Evolutionary conservation across 2,329 filamentous ascomycete genomes (phyloP), one percentile per base, ranked within the genome.

Genomic region (Pyricularia sp.): DNA sequence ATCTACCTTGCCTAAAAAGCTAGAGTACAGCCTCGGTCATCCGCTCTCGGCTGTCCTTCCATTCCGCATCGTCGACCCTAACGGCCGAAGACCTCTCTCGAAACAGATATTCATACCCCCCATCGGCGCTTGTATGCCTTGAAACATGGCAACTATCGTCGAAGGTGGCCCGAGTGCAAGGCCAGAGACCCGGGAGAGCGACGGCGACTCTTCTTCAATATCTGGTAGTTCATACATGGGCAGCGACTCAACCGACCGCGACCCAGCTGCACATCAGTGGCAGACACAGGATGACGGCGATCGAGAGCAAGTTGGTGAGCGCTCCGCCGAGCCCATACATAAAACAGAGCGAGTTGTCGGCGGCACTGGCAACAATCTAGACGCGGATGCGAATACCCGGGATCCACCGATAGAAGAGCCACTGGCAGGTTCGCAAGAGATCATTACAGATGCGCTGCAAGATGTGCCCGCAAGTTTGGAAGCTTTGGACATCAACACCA

Each of bases 161-260:
- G 67, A 69, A 65, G 42, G 36, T 65, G 61, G 50, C 64, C 68
- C 33, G 66, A 30, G 59, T 55, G 30, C 61, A n/a, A 25, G 26
- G 25, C 42, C 59, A 58, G 50, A 59, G 11, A 36, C 17, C 14
- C 28, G 30, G 4, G 12, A 20, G 50, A 68, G 58, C 55, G 58
- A 64, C 12, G 59, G 63, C 65, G 74, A 74, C 30, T 65, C 72
- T 12, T 73, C 31, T 17, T 67, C 65, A 20, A 72, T 61, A 23
- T 74, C 73, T 75, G 75, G 78, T 25, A 81, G 79, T 72, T 81
- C 82, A n/a, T 78, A 81, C 70, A 73, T 76, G 30, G 77, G 77
- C 55, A 83, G 81, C 70, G 75, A 75, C 67, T 71, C 73, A 28
- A 69, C 71, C 61, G 71, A 64, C 55, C 42, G 30, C 63, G 61